Conservation (phyloP, 352 stramenopile genomes). For the Phytopythium delawarense region DNA sequence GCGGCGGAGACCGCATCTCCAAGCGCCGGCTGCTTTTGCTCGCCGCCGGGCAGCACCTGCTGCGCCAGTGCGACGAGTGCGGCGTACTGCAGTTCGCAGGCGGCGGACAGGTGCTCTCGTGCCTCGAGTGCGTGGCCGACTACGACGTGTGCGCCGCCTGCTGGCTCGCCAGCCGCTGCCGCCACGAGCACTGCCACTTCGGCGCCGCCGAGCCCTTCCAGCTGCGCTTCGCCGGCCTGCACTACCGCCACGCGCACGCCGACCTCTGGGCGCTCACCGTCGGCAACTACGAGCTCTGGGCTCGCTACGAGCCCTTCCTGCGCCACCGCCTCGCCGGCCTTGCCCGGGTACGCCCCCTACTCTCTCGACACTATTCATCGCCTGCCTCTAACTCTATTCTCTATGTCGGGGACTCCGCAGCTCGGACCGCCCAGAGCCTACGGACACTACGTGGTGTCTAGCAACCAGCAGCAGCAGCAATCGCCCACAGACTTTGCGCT, state of each 20-base stretch:
- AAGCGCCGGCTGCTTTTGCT: slow-evolving; percentile 31
- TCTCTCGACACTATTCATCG: neutral
- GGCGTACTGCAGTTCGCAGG: slow-evolving; percentile 26
- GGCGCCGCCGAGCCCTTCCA: slow-evolving; percentile 32
- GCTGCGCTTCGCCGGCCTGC: slow-evolving; percentile 26
- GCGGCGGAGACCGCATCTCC: slow-evolving; percentile 14
- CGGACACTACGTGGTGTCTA: neutral
- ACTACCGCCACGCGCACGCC: slow-evolving; percentile 30
- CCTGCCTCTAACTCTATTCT: neutral
- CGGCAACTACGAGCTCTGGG: slow-evolving; percentile 27
- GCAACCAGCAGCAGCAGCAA: neutral
- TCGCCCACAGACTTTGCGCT: neutral
- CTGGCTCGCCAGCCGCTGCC: slow-evolving; percentile 22
- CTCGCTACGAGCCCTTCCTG: slow-evolving; percentile 30
- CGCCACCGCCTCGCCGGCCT: slow-evolving; percentile 16
- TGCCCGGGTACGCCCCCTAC: slow-evolving; percentile 7
- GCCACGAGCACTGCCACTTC: slow-evolving; percentile 30
- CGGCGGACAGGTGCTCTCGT: slow-evolving; percentile 27
- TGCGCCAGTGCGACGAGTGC: slow-evolving; percentile 31
- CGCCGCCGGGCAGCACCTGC: slow-evolving; percentile 28
- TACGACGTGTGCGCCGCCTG: slow-evolving; percentile 25
- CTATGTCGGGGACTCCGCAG: neutral
- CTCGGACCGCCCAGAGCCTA: neutral
- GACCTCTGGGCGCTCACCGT: slow-evolving; percentile 26
- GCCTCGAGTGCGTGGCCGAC: slow-evolving; percentile 19